Evolutionary conservation across 2,329 filamentous ascomycete species (phyloP).

Genomic region (Biscogniauxia marginata): DNA sequence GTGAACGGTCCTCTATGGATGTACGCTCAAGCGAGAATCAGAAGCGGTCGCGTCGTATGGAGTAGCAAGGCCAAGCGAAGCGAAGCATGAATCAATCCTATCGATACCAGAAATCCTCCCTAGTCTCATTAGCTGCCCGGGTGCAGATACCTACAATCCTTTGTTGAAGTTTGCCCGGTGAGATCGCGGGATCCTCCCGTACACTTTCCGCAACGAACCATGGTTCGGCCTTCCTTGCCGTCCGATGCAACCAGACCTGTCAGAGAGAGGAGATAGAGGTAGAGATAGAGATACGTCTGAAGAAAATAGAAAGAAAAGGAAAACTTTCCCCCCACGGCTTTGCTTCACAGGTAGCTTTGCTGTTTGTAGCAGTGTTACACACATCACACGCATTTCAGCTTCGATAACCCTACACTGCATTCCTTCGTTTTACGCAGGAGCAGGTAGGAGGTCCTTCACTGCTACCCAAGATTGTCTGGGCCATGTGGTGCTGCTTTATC

Average conservation of each 20-base stretch:
- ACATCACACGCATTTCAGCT: neutral
- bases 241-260: neutral
- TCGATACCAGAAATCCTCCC: neutral
- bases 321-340: too few relatives aligned
- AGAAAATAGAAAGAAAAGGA: too few relatives aligned
- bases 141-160: neutral
- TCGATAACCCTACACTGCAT: neutral
- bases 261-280: neutral
- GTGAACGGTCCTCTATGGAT: neutral
- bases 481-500: neutral
- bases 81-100: neutral
- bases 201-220: neutral
- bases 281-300: too few relatives aligned
- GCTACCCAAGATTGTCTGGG: neutral
- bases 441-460: neutral
- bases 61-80: neutral
- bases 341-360: neutral
- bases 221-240: constrained; percentile 1
- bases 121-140: neutral
- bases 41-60: neutral
- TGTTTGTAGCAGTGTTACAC: neutral
- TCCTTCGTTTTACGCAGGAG: neutral
- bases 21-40: neutral
- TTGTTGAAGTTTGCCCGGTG: neutral
- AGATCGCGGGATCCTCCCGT: constrained; percentile 6